Evolutionary conservation across 2,329 filamentous ascomycete genomes (phyloP).

Genomic region (Epichloe festucae): DNA sequence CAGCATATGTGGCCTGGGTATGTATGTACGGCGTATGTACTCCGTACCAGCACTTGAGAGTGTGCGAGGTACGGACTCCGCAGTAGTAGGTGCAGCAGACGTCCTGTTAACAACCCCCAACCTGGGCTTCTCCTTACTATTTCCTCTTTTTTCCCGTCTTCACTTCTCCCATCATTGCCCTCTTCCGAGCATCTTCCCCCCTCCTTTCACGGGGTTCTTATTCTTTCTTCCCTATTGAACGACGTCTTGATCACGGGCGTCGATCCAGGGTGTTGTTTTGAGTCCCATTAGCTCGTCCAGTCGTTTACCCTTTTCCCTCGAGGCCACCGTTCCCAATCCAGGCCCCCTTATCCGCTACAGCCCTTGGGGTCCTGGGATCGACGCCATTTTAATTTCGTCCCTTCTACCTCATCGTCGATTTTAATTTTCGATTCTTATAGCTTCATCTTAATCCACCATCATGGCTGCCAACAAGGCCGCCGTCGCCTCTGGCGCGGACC

Average conservation of each 20-base stretch:
- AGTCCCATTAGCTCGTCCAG: constrained; percentile 24
- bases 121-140: constrained; percentile 3
- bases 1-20: background rate
- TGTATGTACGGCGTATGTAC: too few relatives aligned
- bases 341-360: background rate
- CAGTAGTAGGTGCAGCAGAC: background rate
- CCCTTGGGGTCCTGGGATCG: background rate
- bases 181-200: constrained; percentile 9
- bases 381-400: constrained; percentile 2
- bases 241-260: constrained; percentile 11
- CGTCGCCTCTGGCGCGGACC: constrained; percentile 47
- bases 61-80: background rate
- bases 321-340: constrained; percentile 3
- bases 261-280: constrained; percentile 11
- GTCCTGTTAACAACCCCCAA: too few relatives aligned
- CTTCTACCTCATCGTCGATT: constrained; percentile 2
- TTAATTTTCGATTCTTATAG: background rate
- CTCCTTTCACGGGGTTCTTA: constrained; percentile 6
- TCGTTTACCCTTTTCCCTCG: constrained; percentile 13
- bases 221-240: constrained; percentile 13
- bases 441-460: constrained; percentile 7
- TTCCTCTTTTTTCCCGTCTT: constrained; percentile 10
- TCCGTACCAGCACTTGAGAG: too few relatives aligned
- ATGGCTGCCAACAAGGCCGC: constrained; percentile 44
- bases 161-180: constrained; percentile 8